Conservation (phyloP, 192 early-diverging fungal species). For the Neocallimastix lanati region DNA sequence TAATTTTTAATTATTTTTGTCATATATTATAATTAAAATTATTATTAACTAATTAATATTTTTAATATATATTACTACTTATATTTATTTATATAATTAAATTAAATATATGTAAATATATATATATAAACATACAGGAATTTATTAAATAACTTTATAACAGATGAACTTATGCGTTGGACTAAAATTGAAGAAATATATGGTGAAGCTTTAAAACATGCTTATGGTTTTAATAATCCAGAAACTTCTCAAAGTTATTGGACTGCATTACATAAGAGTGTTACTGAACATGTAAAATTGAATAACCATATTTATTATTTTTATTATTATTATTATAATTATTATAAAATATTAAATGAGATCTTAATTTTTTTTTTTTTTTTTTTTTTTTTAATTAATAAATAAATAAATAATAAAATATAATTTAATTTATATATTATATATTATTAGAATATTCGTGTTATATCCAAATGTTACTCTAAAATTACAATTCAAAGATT, state of each 20-base stretch:
- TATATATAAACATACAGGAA: slow-evolving; percentile 29
- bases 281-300: slow-evolving; percentile 95
- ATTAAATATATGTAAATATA: too few relatives aligned
- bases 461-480: slow-evolving; percentile 90
- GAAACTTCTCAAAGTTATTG: slow-evolving; percentile 59
- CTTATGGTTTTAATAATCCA: slow-evolving; percentile 56
- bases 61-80: too few relatives aligned
- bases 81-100: too few relatives aligned
- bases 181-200: slow-evolving; percentile 80
- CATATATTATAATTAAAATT: too few relatives aligned
- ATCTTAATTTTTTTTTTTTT: slow-evolving; percentile 2
- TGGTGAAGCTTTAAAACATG: slow-evolving; percentile 49
- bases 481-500: slow-evolving; percentile 69
- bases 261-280: slow-evolving; percentile 74
- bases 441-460: slow-evolving; percentile 78
- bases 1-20: too few relatives aligned
- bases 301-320: too few relatives aligned
- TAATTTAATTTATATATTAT: too few relatives aligned
- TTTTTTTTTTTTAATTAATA: neutral
- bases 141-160: slow-evolving; percentile 74
- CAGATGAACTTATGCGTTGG: slow-evolving; percentile 88
- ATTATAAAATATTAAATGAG: too few relatives aligned
- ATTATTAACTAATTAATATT: too few relatives aligned
- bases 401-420: neutral
- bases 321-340: too few relatives aligned